Percentiles rank a stretch among this genome's conserved stretches.
Conservation (phyloP, 2,329 filamentous ascomycete species). For the Fusarium haematococcum region DNA sequence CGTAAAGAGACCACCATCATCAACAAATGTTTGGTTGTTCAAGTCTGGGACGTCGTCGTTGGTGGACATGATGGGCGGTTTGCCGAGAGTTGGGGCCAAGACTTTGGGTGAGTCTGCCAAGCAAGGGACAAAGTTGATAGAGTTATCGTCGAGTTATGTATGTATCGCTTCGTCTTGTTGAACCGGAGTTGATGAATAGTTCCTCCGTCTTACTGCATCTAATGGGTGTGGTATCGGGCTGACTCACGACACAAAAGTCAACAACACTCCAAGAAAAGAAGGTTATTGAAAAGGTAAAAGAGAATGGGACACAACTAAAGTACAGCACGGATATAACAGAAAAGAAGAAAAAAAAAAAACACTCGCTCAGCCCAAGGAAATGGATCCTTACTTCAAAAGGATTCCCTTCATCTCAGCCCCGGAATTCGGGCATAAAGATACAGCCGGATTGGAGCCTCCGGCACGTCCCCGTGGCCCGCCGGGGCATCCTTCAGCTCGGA, state of each 20-base stretch:
- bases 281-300: neutral
- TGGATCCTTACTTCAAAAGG: neutral
- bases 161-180: neutral
- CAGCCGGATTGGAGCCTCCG: neutral
- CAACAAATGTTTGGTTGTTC: conserved; percentile 37
- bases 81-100: neutral
- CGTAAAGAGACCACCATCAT: conserved; percentile 21
- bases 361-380: neutral
- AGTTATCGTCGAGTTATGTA: neutral
- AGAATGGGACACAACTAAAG: neutral
- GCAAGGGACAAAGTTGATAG: neutral
- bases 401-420: neutral
- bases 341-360: neutral
- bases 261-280: neutral
- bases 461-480: conserved; percentile 1
- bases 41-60: conserved; percentile 23
- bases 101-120: neutral
- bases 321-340: neutral
- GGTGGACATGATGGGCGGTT: conserved; percentile 7
- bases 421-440: neutral
- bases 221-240: neutral
- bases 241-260: neutral
- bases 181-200: neutral
- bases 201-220: conserved; percentile 10
- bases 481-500: neutral